phyloP scores from a whole-genome alignment of 2,329 filamentous ascomycete genomes.

The Parastagonospora nodorum region DNA sequence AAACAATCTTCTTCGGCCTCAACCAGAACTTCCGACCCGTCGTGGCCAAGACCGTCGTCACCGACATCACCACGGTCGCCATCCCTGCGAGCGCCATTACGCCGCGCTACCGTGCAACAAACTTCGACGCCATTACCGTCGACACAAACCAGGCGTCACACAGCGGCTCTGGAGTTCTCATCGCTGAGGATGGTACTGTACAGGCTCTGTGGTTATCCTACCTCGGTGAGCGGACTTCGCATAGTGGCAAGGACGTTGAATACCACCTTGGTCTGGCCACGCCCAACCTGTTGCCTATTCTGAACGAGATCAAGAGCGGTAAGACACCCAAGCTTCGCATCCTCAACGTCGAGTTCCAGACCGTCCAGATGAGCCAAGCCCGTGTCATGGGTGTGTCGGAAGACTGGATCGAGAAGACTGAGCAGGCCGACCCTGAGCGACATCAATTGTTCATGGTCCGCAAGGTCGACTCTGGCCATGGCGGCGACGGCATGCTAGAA shows the following conservation, averaged over 20 bases:
- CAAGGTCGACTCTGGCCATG: conserved; percentile 73
- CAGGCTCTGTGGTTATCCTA: conserved; percentile 97
- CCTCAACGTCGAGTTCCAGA: conserved; percentile 90
- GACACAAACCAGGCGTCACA: conserved; percentile 90
- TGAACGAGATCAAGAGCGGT: conserved; percentile 81
- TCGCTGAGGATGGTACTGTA: conserved; percentile 87
- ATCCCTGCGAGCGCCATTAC: conserved; percentile 93
- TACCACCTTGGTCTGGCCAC: conserved; percentile 94
- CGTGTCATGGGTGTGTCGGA: conserved; percentile 97
- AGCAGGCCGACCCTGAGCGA: conserved; percentile 83
- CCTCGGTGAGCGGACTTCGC: conserved; percentile 81
- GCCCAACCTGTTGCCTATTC: conserved; percentile 85
- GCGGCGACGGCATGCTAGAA: conserved; percentile 72
- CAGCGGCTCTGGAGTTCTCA: conserved; percentile 91
- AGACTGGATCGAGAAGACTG: conserved; percentile 91
- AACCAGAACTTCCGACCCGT: conserved; percentile 95
- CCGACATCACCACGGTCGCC: conserved; percentile 94
- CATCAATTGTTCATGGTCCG: conserved; percentile 99
- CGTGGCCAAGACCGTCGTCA: conserved; percentile 90
- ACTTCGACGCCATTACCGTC: conserved; percentile 95
- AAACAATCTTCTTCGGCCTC: conserved; percentile 97
- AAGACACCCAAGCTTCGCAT: conserved; percentile 82
- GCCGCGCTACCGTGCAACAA: conserved; percentile 90
- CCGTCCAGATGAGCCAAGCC: conserved; percentile 95
- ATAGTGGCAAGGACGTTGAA: conserved; percentile 86